These are phyloP conservation scores for Bromus sterilis DNA, from an alignment of 176 grass and related monocot species.

Conservation along the genomic window DNA sequence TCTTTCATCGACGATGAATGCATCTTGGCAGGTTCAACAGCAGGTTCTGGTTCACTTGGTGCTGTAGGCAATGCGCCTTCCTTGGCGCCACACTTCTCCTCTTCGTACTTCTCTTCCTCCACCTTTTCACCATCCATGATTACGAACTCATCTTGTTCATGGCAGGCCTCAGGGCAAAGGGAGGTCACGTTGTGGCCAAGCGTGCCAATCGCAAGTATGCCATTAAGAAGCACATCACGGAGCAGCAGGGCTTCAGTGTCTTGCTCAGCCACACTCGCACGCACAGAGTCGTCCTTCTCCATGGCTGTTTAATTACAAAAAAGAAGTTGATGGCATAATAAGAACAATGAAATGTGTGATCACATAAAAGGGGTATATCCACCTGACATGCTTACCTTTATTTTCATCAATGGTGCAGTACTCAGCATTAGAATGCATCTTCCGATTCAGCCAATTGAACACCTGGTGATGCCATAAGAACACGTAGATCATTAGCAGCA, in stretches of 20 bases:
- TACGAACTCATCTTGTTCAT: constrained; percentile 24
- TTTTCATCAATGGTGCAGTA: constrained; percentile 53
- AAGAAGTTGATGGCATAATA: background rate
- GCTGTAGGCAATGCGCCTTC: background rate
- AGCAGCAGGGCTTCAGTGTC: constrained; percentile 90
- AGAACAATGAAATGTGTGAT: constrained; percentile 22
- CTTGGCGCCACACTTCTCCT: constrained; percentile 20
- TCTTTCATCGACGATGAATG: constrained; percentile 38
- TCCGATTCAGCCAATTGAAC: constrained; percentile 72
- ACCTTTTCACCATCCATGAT: constrained; percentile 17
- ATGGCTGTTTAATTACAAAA: constrained; percentile 19
- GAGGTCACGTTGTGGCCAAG: constrained; percentile 54
- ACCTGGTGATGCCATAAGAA: constrained; percentile 52
- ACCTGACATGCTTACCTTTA: constrained; percentile 35
- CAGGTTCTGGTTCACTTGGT: constrained; percentile 9
- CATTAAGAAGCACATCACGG: constrained; percentile 64
- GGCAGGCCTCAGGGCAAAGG: constrained; percentile 19
- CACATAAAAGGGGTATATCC: constrained; percentile 6
- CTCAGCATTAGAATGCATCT: constrained; percentile 48
- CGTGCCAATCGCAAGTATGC: constrained; percentile 84
- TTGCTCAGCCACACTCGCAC: constrained; percentile 37
- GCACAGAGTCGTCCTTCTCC: constrained; percentile 36
- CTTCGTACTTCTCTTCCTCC: constrained; percentile 24
- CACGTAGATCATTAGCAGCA: constrained; percentile 19
- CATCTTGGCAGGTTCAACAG: constrained; percentile 25